Evolutionary conservation across 192 early-diverging fungal species (phyloP), one percentile per base, ranked within the genome.

Genomic region (Endogone sp.): DNA sequence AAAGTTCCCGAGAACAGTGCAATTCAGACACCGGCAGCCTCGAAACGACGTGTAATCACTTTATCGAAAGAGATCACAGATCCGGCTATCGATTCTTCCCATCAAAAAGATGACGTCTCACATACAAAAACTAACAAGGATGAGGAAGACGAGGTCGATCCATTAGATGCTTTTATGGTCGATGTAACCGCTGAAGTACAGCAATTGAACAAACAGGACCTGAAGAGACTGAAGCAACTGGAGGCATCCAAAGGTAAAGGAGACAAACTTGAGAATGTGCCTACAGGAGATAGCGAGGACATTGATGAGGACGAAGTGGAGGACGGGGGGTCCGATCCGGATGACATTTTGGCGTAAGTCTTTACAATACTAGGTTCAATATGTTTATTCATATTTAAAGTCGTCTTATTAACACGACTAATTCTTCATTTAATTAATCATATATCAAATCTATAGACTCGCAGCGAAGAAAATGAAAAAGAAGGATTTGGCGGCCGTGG

Each of bases 161-260:
- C 91, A 4, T 66, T 93, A 21, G 96, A 98, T 63, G 92, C 90
- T 25, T 98, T 85, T 71, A 98, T 98, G 96, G 84, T 86, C 25
- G 87, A 87, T 74, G 93, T 98, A 4, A 86, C 75, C 27, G 81
- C 87, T 1, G 89, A 94, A 61, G 85, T 90, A n/a, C 78, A 84
- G 27, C 81, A 89, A 62, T 71, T 93, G 31, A 85, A 88, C 27
- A 82, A 92, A 68, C 81, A 88, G 56, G 86, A 90, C 63, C 68
- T 70, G 22, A 75, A 76, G 27, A 64, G 77, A 3, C 63, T 79
- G 65, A 72, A 74, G 54, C 27, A 23, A 27, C 59, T 60, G 59
- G 59, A 60, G 23, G 27, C 59, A 28, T 28, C 59, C 22, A 60
- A 60, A 60, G 59, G 27, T 6, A 23, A 60, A n/a, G 27, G 23